Evolutionary conservation across 441 rosid species (phyloP).

Genomic region (Bocquillonia castaneifolia): DNA sequence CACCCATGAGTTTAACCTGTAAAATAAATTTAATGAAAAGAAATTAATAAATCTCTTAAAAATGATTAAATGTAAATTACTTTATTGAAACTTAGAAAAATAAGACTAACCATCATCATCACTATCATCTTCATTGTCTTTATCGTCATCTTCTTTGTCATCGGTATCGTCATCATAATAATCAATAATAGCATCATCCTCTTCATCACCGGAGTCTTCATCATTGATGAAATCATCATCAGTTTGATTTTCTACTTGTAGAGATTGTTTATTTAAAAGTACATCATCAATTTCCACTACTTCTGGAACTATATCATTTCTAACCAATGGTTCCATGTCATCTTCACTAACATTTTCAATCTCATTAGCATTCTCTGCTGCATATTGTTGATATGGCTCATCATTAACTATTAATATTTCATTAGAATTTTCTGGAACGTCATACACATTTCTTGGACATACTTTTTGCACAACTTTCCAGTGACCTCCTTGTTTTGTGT

Average conservation of each 20-base stretch:
- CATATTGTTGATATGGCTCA: neutral
- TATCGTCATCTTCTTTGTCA: too few relatives aligned
- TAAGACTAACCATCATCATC: too few relatives aligned
- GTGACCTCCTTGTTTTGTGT: too few relatives aligned
- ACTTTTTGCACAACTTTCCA: neutral
- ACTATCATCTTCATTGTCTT: too few relatives aligned
- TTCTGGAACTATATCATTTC: neutral
- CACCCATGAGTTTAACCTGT: too few relatives aligned
- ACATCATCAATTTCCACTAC: neutral
- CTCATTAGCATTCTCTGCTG: neutral
- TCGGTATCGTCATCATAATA: too few relatives aligned
- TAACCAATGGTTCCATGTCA: neutral
- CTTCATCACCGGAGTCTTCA: too few relatives aligned
- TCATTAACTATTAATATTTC: neutral
- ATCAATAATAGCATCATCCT: too few relatives aligned
- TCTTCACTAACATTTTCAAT: neutral
- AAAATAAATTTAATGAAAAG: too few relatives aligned
- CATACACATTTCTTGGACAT: neutral
- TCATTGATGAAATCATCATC: neutral
- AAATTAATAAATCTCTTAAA: too few relatives aligned
- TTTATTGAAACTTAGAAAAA: too few relatives aligned
- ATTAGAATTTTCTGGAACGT: neutral
- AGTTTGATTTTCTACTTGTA: neutral
- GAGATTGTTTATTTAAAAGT: neutral
- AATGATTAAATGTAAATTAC: too few relatives aligned